Evolutionary conservation across 2,329 filamentous ascomycete species (phyloP).

Genomic region (Dactylonectria estremocensis): DNA sequence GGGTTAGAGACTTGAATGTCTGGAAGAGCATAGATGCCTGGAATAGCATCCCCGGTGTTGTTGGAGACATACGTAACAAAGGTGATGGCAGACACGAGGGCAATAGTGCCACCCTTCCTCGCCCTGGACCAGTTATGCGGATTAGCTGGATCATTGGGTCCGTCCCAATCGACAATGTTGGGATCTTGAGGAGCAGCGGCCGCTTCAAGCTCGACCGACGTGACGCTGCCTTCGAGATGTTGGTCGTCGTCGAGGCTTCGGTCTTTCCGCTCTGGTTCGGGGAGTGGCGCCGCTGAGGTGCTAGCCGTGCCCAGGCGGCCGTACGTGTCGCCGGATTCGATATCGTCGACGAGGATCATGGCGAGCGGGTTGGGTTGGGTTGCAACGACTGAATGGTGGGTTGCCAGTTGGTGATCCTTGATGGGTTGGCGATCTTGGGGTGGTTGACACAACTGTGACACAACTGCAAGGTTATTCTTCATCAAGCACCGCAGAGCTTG

Average conservation of each 20-base stretch:
- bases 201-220: constrained; percentile 39
- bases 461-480: no score
- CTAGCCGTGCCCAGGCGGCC: constrained; percentile 26
- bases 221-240: constrained; percentile 37
- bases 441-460: no score
- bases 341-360: background rate
- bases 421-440: no score
- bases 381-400: no score
- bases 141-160: constrained; percentile 69
- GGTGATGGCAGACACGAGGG: constrained; percentile 56
- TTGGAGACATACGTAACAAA: constrained; percentile 51
- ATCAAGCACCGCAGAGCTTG: no score
- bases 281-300: constrained; percentile 18
- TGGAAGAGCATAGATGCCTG: background rate
- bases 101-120: constrained; percentile 54
- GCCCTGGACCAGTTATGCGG: constrained; percentile 70
- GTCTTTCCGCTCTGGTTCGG: background rate
- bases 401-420: no score
- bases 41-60: background rate
- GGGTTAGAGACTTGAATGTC: no score
- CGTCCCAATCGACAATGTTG: constrained; percentile 71
- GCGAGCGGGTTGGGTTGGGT: background rate
- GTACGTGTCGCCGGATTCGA: constrained; percentile 15
- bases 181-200: constrained; percentile 24
- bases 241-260: constrained; percentile 13